These are phyloP conservation scores for Hippophae rhamnoides DNA, from an alignment of 306 rosid genomes.

Conservation along the genomic window DNA sequence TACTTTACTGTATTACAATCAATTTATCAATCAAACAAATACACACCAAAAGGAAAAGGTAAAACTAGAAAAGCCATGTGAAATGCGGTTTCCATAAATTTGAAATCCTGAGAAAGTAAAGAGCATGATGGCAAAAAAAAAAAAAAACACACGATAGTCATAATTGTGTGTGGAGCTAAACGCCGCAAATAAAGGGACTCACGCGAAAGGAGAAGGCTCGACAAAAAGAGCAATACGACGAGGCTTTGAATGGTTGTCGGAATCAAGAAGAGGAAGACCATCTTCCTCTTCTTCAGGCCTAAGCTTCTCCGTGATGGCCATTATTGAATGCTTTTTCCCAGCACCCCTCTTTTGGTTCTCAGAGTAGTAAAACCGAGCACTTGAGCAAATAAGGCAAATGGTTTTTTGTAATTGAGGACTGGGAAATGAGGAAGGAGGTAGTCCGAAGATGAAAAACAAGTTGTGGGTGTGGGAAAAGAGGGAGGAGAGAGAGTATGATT, in stretches of 20 bases:
- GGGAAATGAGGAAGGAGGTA: conserved; percentile 3
- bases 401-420: conserved; percentile 28
- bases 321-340: conserved; percentile 30
- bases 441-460: conserved; percentile 8
- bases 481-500: conserved; percentile 57
- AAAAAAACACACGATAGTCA: conserved; percentile 6
- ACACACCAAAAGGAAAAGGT: neutral
- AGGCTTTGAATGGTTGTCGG: conserved; percentile 54
- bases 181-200: conserved; percentile 20
- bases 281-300: conserved; percentile 50
- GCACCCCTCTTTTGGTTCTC: conserved; percentile 11
- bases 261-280: conserved; percentile 57
- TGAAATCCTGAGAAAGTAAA: neutral
- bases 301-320: conserved; percentile 50
- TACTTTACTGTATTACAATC: neutral
- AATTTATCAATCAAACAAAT: conserved; percentile 13
- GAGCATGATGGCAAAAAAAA: neutral
- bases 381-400: conserved; percentile 25
- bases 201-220: conserved; percentile 99
- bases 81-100: too few relatives aligned
- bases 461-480: conserved; percentile 20
- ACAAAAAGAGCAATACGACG: conserved; percentile 95
- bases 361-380: conserved; percentile 13
- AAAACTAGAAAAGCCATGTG: neutral
- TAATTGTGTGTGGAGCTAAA: conserved; percentile 6